These are phyloP conservation scores for Ganoderma resinaceum DNA, from an alignment of 1,284 basidiomycete species.

Conservation along the genomic window DNA sequence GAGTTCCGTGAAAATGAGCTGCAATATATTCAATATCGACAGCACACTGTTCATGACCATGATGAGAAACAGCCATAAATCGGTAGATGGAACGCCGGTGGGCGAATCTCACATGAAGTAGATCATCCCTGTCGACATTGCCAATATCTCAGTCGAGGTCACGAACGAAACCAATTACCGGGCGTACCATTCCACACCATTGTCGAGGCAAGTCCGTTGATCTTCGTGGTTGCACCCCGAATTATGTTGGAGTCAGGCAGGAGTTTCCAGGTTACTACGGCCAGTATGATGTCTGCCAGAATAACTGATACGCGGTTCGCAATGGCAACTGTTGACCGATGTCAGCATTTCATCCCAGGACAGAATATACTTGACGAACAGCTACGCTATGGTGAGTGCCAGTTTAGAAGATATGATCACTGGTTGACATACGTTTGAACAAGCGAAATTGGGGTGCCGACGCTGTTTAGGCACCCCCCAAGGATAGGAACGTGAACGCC, in stretches of 20 bases:
- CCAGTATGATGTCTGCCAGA: background rate
- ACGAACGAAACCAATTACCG: background rate
- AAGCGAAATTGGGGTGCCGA: background rate
- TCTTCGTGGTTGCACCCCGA: background rate
- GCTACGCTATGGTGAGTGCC: background rate
- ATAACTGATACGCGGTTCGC: background rate
- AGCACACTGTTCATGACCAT: background rate
- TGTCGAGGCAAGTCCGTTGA: background rate
- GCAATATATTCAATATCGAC: background rate
- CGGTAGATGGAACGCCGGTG: too few relatives aligned
- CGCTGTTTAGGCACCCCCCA: background rate
- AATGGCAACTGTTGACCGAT: background rate
- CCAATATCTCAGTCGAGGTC: background rate
- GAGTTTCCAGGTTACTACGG: background rate
- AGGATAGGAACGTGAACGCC: background rate
- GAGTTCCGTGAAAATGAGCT: background rate
- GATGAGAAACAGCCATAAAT: background rate
- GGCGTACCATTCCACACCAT: background rate
- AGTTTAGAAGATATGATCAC: background rate
- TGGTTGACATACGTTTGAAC: background rate
- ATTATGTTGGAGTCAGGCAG: background rate
- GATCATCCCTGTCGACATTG: background rate
- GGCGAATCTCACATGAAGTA: background rate
- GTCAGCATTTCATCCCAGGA: background rate
- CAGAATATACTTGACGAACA: fast-evolving